Base-by-base conservation (phyloP, 2,329 filamentous ascomycete species). In the Thermothelomyces thermophilus region DNA sequence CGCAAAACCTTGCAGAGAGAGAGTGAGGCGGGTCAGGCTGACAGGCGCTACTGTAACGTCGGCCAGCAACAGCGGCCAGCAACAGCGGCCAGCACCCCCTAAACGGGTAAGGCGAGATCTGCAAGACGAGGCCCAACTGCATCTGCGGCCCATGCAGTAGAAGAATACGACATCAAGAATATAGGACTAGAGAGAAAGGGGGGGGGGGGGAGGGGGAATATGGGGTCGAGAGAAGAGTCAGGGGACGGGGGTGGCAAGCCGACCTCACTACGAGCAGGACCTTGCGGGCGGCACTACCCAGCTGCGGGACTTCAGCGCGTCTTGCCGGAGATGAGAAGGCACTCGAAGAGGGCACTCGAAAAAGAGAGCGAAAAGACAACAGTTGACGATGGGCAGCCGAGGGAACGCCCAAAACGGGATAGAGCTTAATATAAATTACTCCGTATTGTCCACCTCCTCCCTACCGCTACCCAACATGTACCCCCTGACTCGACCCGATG, bases 61-160 rank as follows among this genome's bases (percentile, higher is more conserved):
- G 22, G 28, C 50, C 40, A 35, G 28, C 40, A 39, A 40, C 31
- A 41, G 34, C 20, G 35, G 14, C 28, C 24, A 9, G 33, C 13
- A 14, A n/a, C 31, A 41, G 34, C 20, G 35, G 14, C 28, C 24
- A 9, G 33, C 13, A 14, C 33, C 33, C 13, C 48, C 48, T 1
- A 41, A 54, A 54, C 35, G 41, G 48, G 52, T 39, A 54, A 54
- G 35, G 51, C 17, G 33, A 48, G 43, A 47, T 41, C 43, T 53
- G 51, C 51, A 48, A 28, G 28, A 16, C 19, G 11, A 26, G 17
- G 43, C 26, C 51, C 51, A 53, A 53, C 51, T 45, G 47, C 51
- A 47, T 40, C 37, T 49, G 50, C 50, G 49, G 31, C 22, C n/a
- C n/a, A n/a, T 30, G 19, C 22, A 33, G 24, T 14, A 7, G 19